A percentile compares a stretch with the other conserved stretches of the same genome.
Evolutionary conservation across 1,139 yeast species (phyloP).

Genomic region (Candida sp.): DNA sequence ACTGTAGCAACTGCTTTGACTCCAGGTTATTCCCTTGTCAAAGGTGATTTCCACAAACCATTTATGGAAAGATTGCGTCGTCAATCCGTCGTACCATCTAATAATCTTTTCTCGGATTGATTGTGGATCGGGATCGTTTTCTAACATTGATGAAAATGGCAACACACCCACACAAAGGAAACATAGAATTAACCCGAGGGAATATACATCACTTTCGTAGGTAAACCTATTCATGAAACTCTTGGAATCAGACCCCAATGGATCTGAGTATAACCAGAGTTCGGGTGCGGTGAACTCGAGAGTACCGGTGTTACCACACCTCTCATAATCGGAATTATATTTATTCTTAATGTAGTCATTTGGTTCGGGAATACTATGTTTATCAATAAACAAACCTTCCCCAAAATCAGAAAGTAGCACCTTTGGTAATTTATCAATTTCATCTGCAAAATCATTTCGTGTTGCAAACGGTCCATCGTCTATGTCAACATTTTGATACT

Average conservation of each 20-base stretch:
- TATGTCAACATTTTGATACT: conserved; percentile 15
- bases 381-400: conserved; percentile 72
- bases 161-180: conserved; percentile 67
- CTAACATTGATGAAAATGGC: conserved; percentile 45
- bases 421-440: conserved; percentile 47
- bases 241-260: conserved; percentile 13
- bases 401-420: conserved; percentile 87
- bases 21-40: conserved; percentile 4
- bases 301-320: conserved; percentile 78
- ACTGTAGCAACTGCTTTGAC: conserved; percentile 7
- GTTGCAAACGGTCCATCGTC: conserved; percentile 12
- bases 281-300: conserved; percentile 88
- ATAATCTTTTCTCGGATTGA: conserved; percentile 21
- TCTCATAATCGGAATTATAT: conserved; percentile 12
- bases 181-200: conserved; percentile 77
- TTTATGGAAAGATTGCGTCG: conserved; percentile 14
- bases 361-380: conserved; percentile 13
- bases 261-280: conserved; percentile 42
- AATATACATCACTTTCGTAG: conserved; percentile 73
- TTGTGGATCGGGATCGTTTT: conserved; percentile 34
- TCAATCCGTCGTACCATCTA: conserved; percentile 26
- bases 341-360: conserved; percentile 5
- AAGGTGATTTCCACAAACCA: conserved; percentile 21
- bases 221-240: conserved; percentile 50
- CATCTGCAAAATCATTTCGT: conserved; percentile 21